Percentiles rank a stretch among this genome's conserved stretches.
Conservation (phyloP, 2,329 filamentous ascomycete genomes). For the Teratosphaeria epicoccoides region DNA sequence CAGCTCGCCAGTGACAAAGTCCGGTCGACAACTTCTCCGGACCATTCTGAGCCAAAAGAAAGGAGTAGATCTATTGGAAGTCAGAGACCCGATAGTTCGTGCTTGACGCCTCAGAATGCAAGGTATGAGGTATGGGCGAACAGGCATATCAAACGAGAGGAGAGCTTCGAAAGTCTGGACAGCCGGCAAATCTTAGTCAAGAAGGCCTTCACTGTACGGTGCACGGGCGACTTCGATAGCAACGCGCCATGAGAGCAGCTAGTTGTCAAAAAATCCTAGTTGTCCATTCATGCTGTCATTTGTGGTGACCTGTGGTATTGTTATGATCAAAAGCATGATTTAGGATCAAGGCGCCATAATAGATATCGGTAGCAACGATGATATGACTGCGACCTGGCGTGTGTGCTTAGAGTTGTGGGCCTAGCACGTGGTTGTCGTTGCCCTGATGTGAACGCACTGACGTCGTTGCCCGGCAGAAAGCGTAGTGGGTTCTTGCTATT, state of each 20-base stretch:
- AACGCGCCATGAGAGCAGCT: too few relatives aligned
- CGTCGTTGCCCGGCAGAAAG: not conserved
- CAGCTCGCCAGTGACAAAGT: not conserved
- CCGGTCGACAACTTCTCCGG: not conserved
- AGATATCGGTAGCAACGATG: too few relatives aligned
- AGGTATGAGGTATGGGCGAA: not conserved
- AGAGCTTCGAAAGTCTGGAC: not conserved
- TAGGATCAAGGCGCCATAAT: too few relatives aligned
- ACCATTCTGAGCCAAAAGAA: not conserved
- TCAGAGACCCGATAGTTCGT: not conserved
- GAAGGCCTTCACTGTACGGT: not conserved
- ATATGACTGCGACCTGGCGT: too few relatives aligned
- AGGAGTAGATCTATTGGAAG: not conserved
- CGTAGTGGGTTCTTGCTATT: not conserved
- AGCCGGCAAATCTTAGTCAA: not conserved
- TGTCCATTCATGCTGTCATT: too few relatives aligned
- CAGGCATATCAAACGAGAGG: not conserved
- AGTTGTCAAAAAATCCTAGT: too few relatives aligned
- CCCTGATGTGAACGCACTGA: not conserved
- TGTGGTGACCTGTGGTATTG: not conserved
- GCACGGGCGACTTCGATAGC: not conserved
- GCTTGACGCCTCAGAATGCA: not conserved
- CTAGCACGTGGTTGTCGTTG: not conserved
- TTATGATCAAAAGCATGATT: not conserved
- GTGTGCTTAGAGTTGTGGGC: not conserved